phyloP scores from a whole-genome alignment of 1,139 yeast species.

The Saccharomyces hybrid region DNA sequence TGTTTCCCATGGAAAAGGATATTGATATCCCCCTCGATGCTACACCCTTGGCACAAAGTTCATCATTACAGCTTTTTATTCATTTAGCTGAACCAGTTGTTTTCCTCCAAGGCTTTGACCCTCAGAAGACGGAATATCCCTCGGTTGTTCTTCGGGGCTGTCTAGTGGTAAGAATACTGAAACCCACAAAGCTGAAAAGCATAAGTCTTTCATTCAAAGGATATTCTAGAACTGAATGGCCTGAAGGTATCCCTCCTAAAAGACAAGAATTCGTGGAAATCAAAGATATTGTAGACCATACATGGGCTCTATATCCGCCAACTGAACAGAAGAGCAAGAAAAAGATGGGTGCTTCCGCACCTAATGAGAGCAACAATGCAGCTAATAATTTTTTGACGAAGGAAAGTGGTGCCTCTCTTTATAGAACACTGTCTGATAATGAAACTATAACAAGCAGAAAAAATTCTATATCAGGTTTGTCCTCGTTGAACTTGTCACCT shows the following conservation, averaged over 20 bases:
- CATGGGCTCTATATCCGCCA: conserved; percentile 80
- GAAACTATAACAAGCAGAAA: background rate
- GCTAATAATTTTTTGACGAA: conserved; percentile 17
- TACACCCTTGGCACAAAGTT: conserved; percentile 32
- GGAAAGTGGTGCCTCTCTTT: conserved; percentile 28
- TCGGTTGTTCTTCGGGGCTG: conserved; percentile 85
- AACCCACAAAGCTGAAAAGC: conserved; percentile 67
- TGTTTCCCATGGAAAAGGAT: conserved; percentile 35
- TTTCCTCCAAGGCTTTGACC: conserved; percentile 74
- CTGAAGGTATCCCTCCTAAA: conserved; percentile 96
- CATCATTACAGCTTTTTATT: conserved; percentile 32
- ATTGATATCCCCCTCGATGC: conserved; percentile 30
- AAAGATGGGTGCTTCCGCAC: background rate
- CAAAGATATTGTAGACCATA: conserved; percentile 63
- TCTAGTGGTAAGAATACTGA: conserved; percentile 59
- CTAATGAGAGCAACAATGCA: conserved; percentile 3
- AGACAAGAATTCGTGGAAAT: conserved; percentile 57
- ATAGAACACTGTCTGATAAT: conserved; percentile 15
- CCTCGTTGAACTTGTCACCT: background rate
- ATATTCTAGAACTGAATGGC: conserved; percentile 85
- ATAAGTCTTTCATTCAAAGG: conserved; percentile 66
- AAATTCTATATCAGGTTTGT: background rate
- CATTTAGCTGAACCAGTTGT: conserved; percentile 68
- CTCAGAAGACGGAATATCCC: conserved; percentile 60
- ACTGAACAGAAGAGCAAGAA: conserved; percentile 4